Evolutionary conservation across 106 monocot species (phyloP).

Genomic region (Allium sativum): DNA sequence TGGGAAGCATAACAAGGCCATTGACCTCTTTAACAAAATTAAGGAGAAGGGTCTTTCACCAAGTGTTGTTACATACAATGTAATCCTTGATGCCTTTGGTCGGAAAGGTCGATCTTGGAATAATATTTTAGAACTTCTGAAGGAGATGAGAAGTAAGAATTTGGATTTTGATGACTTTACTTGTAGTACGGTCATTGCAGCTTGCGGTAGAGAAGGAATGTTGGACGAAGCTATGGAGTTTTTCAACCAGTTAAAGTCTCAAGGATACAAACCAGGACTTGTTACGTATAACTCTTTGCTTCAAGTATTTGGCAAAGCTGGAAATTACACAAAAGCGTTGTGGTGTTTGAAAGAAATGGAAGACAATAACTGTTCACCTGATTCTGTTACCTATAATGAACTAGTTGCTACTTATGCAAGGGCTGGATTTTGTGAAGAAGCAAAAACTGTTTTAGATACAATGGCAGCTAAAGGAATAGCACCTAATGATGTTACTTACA

Average conservation of each 20-base stretch:
- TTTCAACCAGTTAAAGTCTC: conserved; percentile 38
- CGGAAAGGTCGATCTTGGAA: conserved; percentile 59
- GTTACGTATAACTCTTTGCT: conserved; percentile 77
- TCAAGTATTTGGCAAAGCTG: conserved; percentile 75
- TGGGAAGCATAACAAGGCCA: conserved; percentile 29
- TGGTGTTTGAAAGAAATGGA: conserved; percentile 78
- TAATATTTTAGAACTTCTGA: conserved; percentile 41
- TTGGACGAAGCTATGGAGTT: conserved; percentile 62
- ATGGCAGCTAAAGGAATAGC: conserved; percentile 62
- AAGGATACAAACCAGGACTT: conserved; percentile 47
- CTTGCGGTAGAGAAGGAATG: conserved; percentile 77
- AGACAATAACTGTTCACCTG: conserved; percentile 39
- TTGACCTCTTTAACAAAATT: conserved; percentile 45
- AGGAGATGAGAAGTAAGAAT: conserved; percentile 49
- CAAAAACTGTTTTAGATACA: conserved; percentile 38
- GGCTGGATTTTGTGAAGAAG: conserved; percentile 69
- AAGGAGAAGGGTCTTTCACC: conserved; percentile 49
- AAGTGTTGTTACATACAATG: conserved; percentile 84
- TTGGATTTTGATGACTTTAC: conserved; percentile 82
- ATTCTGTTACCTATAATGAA: conserved; percentile 81
- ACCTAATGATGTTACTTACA: conserved; percentile 66
- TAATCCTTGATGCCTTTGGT: conserved; percentile 72
- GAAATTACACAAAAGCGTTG: conserved; percentile 48
- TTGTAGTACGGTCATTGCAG: conserved; percentile 73
- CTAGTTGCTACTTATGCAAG: conserved; percentile 67